A percentile compares a stretch with the other conserved stretches of the same genome.
These are phyloP conservation scores for Tetrapisispora nanseiensis DNA, from an alignment of 805 yeast species.

Conservation along the genomic window DNA sequence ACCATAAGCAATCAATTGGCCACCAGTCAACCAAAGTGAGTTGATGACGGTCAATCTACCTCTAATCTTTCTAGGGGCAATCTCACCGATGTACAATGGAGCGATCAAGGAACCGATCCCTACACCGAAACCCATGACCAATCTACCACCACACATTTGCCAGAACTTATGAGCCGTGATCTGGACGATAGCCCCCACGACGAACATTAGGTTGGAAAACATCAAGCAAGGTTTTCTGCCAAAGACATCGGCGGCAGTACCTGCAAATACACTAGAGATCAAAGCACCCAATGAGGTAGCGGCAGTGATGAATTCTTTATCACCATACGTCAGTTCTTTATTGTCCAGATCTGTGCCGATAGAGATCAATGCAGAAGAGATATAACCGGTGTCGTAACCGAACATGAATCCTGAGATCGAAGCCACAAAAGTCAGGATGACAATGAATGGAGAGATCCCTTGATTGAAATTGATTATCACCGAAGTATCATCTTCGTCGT, in stretches of 20 bases:
- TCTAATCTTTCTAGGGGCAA: conserved; percentile 85
- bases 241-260: conserved; percentile 66
- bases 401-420: conserved; percentile 94
- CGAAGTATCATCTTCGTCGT: conserved; percentile 43
- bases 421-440: conserved; percentile 61
- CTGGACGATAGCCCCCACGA: conserved; percentile 79
- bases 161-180: conserved; percentile 72
- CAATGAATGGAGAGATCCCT: conserved; percentile 52
- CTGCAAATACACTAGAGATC: conserved; percentile 69
- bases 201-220: conserved; percentile 71
- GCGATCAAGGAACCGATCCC: conserved; percentile 91
- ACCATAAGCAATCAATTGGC: conserved; percentile 89
- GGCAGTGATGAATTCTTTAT: conserved; percentile 83
- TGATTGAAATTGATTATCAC: conserved; percentile 40
- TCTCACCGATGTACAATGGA: conserved; percentile 86
- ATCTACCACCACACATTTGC: conserved; percentile 88
- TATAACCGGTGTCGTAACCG: conserved; percentile 96
- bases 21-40: conserved; percentile 86
- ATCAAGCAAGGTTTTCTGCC: conserved; percentile 83
- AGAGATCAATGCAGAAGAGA: conserved; percentile 84
- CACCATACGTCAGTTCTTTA: conserved; percentile 54
- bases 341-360: conserved; percentile 67
- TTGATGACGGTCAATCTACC: conserved; percentile 86
- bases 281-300: conserved; percentile 94
- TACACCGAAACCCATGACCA: conserved; percentile 92